Evolutionary conservation across 192 early-diverging fungal genomes (phyloP).

Genomic region (Funneliformis mosseae): DNA sequence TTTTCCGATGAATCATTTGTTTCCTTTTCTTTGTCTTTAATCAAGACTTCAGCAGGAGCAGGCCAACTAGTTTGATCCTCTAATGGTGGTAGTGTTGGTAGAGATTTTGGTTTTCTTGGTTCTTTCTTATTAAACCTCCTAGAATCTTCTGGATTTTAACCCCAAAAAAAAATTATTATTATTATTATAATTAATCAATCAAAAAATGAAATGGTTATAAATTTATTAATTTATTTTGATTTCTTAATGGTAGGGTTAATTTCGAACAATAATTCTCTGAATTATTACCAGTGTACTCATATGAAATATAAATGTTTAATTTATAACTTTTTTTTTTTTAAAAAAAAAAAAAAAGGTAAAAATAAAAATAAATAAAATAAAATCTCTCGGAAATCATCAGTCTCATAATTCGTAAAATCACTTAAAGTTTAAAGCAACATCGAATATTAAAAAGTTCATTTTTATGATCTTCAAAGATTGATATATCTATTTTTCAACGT

Average conservation of each 20-base stretch:
- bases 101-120: conserved; percentile 11
- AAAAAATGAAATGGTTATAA: no score
- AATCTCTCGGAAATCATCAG: no score
- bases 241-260: no score
- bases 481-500: background rate
- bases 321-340: no score
- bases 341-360: no score
- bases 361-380: no score
- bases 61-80: conserved; percentile 37
- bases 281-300: no score
- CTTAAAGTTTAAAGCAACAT: background rate
- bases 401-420: no score
- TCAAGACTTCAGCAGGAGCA: conserved; percentile 35
- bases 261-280: no score
- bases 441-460: background rate
- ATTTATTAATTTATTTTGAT: no score
- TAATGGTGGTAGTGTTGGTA: conserved; percentile 29
- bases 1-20: conserved; percentile 25
- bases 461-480: background rate
- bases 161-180: background rate
- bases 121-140: conserved; percentile 24
- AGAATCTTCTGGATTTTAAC: background rate
- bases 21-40: conserved; percentile 36
- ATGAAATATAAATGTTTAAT: no score
- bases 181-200: background rate